phyloP scores from a whole-genome alignment of 805 yeast species.

The Saccharomycopsis sp. region DNA sequence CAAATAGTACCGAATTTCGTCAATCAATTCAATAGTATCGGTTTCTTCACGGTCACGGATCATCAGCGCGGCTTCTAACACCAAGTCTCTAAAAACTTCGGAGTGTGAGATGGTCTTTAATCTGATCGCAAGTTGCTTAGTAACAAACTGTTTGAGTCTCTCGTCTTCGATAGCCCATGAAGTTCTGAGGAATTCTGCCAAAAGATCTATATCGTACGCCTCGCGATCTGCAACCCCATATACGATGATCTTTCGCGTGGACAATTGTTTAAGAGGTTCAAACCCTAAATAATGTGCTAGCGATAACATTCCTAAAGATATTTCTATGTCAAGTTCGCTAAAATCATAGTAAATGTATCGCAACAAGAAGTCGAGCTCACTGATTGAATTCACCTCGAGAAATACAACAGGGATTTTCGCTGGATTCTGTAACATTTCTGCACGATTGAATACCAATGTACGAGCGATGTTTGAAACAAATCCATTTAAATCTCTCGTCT shows the following conservation, averaged over 20 bases:
- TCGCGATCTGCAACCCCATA: not conserved
- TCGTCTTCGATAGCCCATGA: constrained; percentile 66
- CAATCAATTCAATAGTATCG: constrained; percentile 74
- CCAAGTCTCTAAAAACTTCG: constrained; percentile 5
- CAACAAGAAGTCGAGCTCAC: constrained; percentile 45
- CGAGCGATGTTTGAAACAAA: not conserved
- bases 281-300: constrained; percentile 41
- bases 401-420: constrained; percentile 29
- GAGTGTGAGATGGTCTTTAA: constrained; percentile 31
- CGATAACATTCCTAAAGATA: constrained; percentile 49
- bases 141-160: constrained; percentile 57
- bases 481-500: constrained; percentile 22
- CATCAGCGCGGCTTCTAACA: constrained; percentile 42
- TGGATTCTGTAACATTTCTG: not conserved
- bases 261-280: not conserved
- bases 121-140: constrained; percentile 49
- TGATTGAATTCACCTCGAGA: constrained; percentile 28
- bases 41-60: constrained; percentile 60
- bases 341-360: constrained; percentile 56
- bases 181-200: constrained; percentile 52
- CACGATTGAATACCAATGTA: constrained; percentile 1
- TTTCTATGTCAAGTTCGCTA: constrained; percentile 41
- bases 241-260: not conserved
- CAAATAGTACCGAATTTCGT: constrained; percentile 66
- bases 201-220: constrained; percentile 3